These are phyloP conservation scores for Phaseolus coccineus DNA, from an alignment of 331 rosid genomes.

Conservation along the genomic window DNA sequence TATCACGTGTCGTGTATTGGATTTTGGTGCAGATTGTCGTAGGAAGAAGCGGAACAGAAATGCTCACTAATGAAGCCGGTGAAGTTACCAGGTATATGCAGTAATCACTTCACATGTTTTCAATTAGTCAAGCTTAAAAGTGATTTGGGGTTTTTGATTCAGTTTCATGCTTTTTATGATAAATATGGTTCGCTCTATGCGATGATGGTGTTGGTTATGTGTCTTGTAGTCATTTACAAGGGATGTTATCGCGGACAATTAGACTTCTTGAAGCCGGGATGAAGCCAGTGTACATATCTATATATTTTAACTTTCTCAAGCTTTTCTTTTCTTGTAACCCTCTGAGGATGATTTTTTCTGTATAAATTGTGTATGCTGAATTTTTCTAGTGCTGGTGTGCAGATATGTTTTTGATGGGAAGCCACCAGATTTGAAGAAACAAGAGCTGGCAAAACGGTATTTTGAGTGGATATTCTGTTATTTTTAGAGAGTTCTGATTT, in stretches of 20 bases:
- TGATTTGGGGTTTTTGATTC: neutral
- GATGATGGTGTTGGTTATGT: slow-evolving; percentile 21
- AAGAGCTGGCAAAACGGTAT: slow-evolving; percentile 97
- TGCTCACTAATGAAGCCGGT: slow-evolving; percentile 97
- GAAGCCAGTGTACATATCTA: slow-evolving; percentile 78
- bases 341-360: slow-evolving; percentile 10
- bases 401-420: slow-evolving; percentile 96
- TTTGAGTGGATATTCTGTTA: slow-evolving; percentile 9
- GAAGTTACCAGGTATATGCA: slow-evolving; percentile 86
- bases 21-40: slow-evolving; percentile 86
- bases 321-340: slow-evolving; percentile 22
- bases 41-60: slow-evolving; percentile 94
- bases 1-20: slow-evolving; percentile 14
- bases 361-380: slow-evolving; percentile 17
- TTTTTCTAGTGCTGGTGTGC: slow-evolving; percentile 27
- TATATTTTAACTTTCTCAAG: neutral
- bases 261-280: slow-evolving; percentile 97
- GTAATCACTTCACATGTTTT: slow-evolving; percentile 7
- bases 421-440: slow-evolving; percentile 92
- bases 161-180: neutral
- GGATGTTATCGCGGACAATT: slow-evolving; percentile 94
- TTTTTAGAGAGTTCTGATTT: neutral
- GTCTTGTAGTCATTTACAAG: slow-evolving; percentile 88
- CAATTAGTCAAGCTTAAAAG: neutral
- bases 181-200: slow-evolving; percentile 5